Percentiles rank a stretch among this genome's conserved stretches.
Evolutionary conservation across 495 filamentous ascomycete genomes (phyloP).

Genomic region (Hypoxylon subgilvum): DNA sequence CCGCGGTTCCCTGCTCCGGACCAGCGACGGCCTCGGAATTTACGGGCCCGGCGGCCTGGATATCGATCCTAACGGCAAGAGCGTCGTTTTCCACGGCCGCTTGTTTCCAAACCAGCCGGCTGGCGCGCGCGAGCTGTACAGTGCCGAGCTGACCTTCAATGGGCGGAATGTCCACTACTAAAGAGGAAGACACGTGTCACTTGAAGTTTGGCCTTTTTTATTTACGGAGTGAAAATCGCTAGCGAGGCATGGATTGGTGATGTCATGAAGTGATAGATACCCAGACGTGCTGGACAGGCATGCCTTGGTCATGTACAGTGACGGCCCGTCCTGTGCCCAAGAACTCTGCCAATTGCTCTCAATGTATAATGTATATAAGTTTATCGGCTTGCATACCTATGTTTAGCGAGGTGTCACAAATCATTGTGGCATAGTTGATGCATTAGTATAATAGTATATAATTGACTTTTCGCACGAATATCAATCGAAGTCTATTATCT

Average conservation of each 20-base stretch:
- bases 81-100: conserved; percentile 41
- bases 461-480: too few relatives aligned
- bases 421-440: not conserved
- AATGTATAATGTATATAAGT: conserved; percentile 31
- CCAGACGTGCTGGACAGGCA: not conserved
- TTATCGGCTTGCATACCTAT: conserved; percentile 1
- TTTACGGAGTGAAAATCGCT: not conserved
- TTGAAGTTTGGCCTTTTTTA: not conserved
- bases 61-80: conserved; percentile 39
- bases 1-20: conserved; percentile 40
- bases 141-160: conserved; percentile 36
- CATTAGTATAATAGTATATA: too few relatives aligned
- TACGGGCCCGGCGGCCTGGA: conserved; percentile 40
- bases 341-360: not conserved
- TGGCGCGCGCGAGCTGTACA: conserved; percentile 31
- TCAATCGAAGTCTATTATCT: too few relatives aligned
- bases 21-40: conserved; percentile 35
- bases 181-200: too few relatives aligned
- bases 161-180: conserved; percentile 23
- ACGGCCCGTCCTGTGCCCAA: conserved; percentile 2
- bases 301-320: too few relatives aligned
- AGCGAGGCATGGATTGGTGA: not conserved
- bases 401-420: not conserved
- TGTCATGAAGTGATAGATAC: conserved; percentile 1
- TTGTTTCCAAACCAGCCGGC: conserved; percentile 21